Conservation (phyloP, 352 stramenopile genomes). For the Phytophthora pini region DNA sequence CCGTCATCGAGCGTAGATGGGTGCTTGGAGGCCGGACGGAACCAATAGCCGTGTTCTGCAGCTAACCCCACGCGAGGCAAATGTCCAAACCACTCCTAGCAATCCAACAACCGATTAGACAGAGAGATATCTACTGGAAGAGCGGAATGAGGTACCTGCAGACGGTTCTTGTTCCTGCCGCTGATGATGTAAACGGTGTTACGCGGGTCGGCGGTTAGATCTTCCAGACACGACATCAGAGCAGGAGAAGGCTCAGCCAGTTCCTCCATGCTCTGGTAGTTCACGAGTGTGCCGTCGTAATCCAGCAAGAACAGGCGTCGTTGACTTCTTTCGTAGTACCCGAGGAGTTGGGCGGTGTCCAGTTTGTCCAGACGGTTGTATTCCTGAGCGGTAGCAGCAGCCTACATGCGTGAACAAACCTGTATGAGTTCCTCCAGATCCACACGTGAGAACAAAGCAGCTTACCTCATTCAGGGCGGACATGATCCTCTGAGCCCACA, state of each 20-base stretch:
- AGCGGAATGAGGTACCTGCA: constrained; percentile 42
- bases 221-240: constrained; percentile 70
- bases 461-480: constrained; percentile 74
- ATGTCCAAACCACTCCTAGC: constrained; percentile 85
- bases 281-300: constrained; percentile 86
- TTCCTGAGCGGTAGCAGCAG: constrained; percentile 74
- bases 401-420: constrained; percentile 25
- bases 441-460: background rate
- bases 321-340: constrained; percentile 86
- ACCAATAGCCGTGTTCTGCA: constrained; percentile 86
- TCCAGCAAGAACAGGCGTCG: constrained; percentile 86
- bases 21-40: constrained; percentile 72
- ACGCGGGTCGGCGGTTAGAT: constrained; percentile 68
- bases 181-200: constrained; percentile 91
- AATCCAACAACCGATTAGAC: constrained; percentile 10
- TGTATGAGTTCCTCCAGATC: background rate
- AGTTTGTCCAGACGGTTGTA: constrained; percentile 90
- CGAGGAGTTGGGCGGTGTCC: constrained; percentile 81
- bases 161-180: constrained; percentile 74
- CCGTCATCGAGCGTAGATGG: constrained; percentile 31
- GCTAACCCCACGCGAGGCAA: constrained; percentile 76
- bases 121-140: background rate
- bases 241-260: constrained; percentile 63
- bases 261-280: constrained; percentile 82
- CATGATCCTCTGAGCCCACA: constrained; percentile 90